phyloP scores from a whole-genome alignment of 805 yeast species.

The Candida morakotiae region DNA sequence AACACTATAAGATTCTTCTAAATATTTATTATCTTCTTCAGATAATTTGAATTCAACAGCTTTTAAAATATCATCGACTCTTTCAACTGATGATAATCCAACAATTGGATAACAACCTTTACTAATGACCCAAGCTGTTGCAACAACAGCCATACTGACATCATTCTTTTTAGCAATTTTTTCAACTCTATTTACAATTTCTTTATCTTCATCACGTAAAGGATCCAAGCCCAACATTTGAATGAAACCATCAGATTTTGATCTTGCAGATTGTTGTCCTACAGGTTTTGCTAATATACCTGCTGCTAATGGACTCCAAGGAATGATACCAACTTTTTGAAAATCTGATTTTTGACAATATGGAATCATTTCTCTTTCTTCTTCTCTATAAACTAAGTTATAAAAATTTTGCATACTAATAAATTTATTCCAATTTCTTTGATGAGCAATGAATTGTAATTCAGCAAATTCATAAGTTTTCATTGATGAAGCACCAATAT shows the following conservation, averaged over 20 bases:
- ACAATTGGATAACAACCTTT: slow-evolving; percentile 18
- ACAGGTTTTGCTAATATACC: slow-evolving; percentile 53
- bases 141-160: slow-evolving; percentile 42
- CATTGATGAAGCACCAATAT: slow-evolving; percentile 66
- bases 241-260: slow-evolving; percentile 10
- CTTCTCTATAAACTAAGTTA: slow-evolving; percentile 58
- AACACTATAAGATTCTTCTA: slow-evolving; percentile 35
- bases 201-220: slow-evolving; percentile 14
- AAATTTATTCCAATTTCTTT: slow-evolving; percentile 54
- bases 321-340: slow-evolving; percentile 49
- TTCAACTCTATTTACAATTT: slow-evolving; percentile 43
- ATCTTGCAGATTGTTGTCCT: slow-evolving; percentile 9
- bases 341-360: slow-evolving; percentile 42
- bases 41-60: slow-evolving; percentile 15
- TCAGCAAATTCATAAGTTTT: slow-evolving; percentile 49
- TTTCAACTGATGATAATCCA: slow-evolving; percentile 15
- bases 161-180: slow-evolving; percentile 43
- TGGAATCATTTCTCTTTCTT: slow-evolving; percentile 60
- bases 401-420: slow-evolving; percentile 57
- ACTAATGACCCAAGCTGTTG: slow-evolving; percentile 18
- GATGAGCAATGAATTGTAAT: slow-evolving; percentile 54
- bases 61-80: slow-evolving; percentile 16
- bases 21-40: slow-evolving; percentile 28
- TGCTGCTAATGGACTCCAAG: slow-evolving; percentile 58
- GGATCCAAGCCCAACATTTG: slow-evolving; percentile 10